A percentile compares a stretch with the other conserved stretches of the same genome.
phyloP scores from a whole-genome alignment of 305 asterid species.

The Plantago coronopus region DNA sequence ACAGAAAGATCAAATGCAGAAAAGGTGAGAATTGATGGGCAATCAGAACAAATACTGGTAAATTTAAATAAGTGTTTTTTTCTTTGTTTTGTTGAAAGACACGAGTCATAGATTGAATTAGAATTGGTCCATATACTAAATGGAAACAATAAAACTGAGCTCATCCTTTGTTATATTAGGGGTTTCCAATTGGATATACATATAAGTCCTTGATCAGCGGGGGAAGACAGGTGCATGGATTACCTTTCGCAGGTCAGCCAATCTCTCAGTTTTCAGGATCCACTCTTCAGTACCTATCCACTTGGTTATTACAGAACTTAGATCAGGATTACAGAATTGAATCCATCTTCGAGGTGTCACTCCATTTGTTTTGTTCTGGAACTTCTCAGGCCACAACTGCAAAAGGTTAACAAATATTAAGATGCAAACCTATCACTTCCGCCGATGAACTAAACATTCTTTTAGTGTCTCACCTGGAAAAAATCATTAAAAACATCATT shows the following conservation, averaged over 20 bases:
- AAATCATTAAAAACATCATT: slow-evolving; percentile 80
- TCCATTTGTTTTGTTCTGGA: slow-evolving; percentile 89
- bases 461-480: slow-evolving; percentile 51
- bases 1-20: slow-evolving; percentile 5
- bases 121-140: background rate
- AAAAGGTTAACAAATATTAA: slow-evolving; percentile 12
- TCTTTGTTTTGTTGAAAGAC: background rate
- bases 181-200: background rate
- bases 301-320: slow-evolving; percentile 65
- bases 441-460: slow-evolving; percentile 8
- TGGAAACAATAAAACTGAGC: background rate
- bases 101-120: background rate
- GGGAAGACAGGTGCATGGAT: slow-evolving; percentile 10
- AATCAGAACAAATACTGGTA: background rate
- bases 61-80: too few species aligned
- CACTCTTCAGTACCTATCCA: slow-evolving; percentile 79
- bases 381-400: slow-evolving; percentile 89
- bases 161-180: too few species aligned
- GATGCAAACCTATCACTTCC: slow-evolving; percentile 16
- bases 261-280: slow-evolving; percentile 70
- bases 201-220: slow-evolving; percentile 19
- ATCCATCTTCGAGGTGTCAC: slow-evolving; percentile 96
- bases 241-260: slow-evolving; percentile 82
- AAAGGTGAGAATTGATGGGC: slow-evolving; percentile 2
- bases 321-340: slow-evolving; percentile 77